A percentile compares a stretch with the other conserved stretches of the same genome.
Conservation (phyloP, 139 green algal species). For the Asterochloris erici region DNA sequence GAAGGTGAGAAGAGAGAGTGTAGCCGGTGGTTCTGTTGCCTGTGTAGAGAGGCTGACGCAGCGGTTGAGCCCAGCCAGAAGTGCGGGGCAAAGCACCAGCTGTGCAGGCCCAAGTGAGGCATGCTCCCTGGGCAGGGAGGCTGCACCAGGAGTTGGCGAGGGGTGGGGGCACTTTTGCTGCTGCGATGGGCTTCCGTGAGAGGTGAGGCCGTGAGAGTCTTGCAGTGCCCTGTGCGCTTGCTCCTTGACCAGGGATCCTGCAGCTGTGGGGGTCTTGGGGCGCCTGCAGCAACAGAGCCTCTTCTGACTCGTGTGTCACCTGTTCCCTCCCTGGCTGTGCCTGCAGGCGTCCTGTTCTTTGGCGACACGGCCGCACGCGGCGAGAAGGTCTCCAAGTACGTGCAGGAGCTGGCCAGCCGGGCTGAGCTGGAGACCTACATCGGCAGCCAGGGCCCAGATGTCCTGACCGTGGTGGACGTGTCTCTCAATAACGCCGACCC, state of each 20-base stretch:
- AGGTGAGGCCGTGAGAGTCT: too few species aligned
- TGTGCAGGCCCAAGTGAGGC: not conserved
- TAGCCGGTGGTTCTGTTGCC: too few species aligned
- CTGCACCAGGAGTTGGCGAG: too few species aligned
- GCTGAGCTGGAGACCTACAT: conserved; percentile 47
- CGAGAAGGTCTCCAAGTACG: conserved; percentile 43
- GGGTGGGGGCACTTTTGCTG: too few species aligned
- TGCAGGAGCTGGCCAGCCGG: conserved; percentile 54
- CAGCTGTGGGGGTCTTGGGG: too few species aligned
- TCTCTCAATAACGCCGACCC: conserved; percentile 27
- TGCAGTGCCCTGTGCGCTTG: too few species aligned
- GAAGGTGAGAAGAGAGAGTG: conserved; percentile 50
- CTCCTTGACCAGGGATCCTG: too few species aligned
- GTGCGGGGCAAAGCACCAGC: not conserved
- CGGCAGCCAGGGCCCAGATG: conserved; percentile 14
- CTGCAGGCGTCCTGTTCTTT: conserved; percentile 63
- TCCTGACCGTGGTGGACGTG: conserved; percentile 49
- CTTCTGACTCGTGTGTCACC: too few species aligned
- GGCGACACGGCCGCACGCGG: conserved; percentile 52
- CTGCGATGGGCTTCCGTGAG: too few species aligned
- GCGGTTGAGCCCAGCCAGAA: not conserved
- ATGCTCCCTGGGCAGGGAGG: not conserved
- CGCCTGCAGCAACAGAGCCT: too few species aligned
- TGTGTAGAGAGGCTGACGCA: too few species aligned
- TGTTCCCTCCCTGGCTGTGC: too few species aligned